These are phyloP conservation scores for Elaeis oleifera DNA, from an alignment of 202 grass and related monocot species.

Conservation along the genomic window DNA sequence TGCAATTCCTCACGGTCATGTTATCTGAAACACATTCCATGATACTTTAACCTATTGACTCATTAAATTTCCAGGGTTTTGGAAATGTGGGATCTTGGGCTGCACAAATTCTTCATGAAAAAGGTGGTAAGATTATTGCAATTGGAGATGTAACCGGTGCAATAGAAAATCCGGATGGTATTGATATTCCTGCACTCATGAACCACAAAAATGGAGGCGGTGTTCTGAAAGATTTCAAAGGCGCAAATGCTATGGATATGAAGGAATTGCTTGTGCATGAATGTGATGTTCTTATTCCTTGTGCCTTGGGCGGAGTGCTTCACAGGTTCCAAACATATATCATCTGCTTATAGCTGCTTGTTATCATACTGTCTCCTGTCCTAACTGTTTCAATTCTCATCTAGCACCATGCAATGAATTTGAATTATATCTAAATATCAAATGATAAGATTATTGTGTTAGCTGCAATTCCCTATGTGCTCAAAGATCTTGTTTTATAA, in stretches of 20 bases:
- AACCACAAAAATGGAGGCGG: constrained; percentile 19
- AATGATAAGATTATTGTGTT: too few species aligned
- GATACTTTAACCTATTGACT: neutral
- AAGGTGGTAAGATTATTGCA: constrained; percentile 83
- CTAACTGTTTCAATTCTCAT: too few species aligned
- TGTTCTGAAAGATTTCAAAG: constrained; percentile 67
- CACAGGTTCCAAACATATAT: constrained; percentile 35
- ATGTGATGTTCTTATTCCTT: constrained; percentile 90
- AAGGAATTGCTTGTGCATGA: constrained; percentile 68
- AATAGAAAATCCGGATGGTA: constrained; percentile 52
- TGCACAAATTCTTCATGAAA: constrained; percentile 61
- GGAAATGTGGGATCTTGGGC: constrained; percentile 98
- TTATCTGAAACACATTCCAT: neutral
- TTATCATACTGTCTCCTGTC: constrained; percentile 2
- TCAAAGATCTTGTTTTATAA: too few species aligned
- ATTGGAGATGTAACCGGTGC: constrained; percentile 71
- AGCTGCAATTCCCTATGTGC: too few species aligned
- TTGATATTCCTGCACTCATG: neutral
- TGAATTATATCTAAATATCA: too few species aligned
- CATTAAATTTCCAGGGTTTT: constrained; percentile 51
- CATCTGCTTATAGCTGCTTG: neutral
- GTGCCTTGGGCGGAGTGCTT: constrained; percentile 85
- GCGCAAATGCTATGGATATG: constrained; percentile 53
- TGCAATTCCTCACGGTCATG: neutral
- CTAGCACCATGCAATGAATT: too few species aligned